Base-by-base conservation (phyloP, 495 filamentous ascomycete genomes). In the Neurospora sp. region DNA sequence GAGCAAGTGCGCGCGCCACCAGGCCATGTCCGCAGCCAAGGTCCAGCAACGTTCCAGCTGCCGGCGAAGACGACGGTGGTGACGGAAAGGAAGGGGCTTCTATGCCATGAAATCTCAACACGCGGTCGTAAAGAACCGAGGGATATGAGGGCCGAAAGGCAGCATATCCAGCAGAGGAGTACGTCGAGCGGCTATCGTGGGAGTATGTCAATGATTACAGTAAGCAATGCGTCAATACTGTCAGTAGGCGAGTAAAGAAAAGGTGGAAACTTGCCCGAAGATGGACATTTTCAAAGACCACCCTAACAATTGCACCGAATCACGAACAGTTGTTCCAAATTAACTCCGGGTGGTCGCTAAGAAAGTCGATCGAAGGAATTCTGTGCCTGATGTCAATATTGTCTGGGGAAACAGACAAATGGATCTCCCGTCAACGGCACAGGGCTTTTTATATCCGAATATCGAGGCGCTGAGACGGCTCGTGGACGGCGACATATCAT, bases 141-240 rank as follows among this genome's bases (percentile, higher is more conserved):
- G 87, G 88, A 77, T 91, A 91, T 69, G 83, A 77, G n/a, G 89
- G 90, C 35, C 89, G 88, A 81, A 89, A 89, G 71, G 87, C 78
- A 14, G 90, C 89, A 74, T 91, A 91, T 39, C 83, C 80, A 45
- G 82, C 77, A 42, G 87, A 86, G 44, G 85, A 85, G 78, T 88
- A 91, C 42, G 80, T 83, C 37, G 81, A 44, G 42, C 80, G 78
- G 69, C 79, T 82, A 27, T 35, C 27, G 27, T 65, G 53, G 53
- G 14, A 65, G 4, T 35, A 35, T 65, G 53, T 35, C 53, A 65
- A 16, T 61, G 53, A 61, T 65, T 65, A 65, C 27, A 65, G 53
- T 65, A 17, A 65, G 53, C 53, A 35, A 65, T 65, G 53, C 53
- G 53, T 35, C 27, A 35, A 65, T 65, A 7, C 53, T 65, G 53